These are phyloP conservation scores for Magnaporthiopsis rhizophila DNA, from an alignment of 2,329 filamentous ascomycete genomes.

Conservation along the genomic window DNA sequence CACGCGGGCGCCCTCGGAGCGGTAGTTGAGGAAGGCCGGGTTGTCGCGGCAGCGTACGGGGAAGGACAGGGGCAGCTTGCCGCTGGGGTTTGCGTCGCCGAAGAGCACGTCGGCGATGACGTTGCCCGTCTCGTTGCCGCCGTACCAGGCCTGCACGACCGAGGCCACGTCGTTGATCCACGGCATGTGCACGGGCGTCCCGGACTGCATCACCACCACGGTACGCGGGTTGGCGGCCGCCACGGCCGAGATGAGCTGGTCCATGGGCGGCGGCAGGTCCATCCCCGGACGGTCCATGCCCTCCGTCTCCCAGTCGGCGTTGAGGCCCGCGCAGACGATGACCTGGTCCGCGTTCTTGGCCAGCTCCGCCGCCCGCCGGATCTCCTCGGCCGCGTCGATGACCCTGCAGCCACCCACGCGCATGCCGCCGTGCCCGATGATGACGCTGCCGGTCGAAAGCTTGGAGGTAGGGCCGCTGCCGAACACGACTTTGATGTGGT, in stretches of 20 bases:
- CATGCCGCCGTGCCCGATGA: conserved; percentile 52
- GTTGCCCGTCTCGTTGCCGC: conserved; percentile 73
- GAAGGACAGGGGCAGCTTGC: conserved; percentile 58
- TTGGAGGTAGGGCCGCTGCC: conserved; percentile 44
- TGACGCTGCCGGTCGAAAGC: conserved; percentile 17
- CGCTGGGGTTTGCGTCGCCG: conserved; percentile 64
- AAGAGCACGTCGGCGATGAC: conserved; percentile 72
- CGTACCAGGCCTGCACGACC: conserved; percentile 74
- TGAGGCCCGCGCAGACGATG: conserved; percentile 69
- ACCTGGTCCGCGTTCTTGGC: conserved; percentile 69
- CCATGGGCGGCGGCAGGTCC: conserved; percentile 64
- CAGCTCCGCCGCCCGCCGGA: conserved; percentile 57
- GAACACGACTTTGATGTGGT: conserved; percentile 46
- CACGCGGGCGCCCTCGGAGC: conserved; percentile 54
- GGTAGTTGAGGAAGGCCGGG: conserved; percentile 61
- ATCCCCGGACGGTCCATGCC: conserved; percentile 72
- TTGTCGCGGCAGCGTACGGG: conserved; percentile 58
- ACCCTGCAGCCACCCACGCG: conserved; percentile 53
- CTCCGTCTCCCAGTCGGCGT: conserved; percentile 75
- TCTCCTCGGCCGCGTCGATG: conserved; percentile 49
- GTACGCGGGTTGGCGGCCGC: conserved; percentile 60
- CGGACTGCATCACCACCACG: conserved; percentile 68
- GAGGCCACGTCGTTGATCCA: conserved; percentile 51
- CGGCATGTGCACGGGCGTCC: conserved; percentile 66
- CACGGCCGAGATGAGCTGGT: conserved; percentile 61